Evolutionary conservation across 208 protist species (phyloP).

Genomic region (Trichomonas vaginalis): DNA sequence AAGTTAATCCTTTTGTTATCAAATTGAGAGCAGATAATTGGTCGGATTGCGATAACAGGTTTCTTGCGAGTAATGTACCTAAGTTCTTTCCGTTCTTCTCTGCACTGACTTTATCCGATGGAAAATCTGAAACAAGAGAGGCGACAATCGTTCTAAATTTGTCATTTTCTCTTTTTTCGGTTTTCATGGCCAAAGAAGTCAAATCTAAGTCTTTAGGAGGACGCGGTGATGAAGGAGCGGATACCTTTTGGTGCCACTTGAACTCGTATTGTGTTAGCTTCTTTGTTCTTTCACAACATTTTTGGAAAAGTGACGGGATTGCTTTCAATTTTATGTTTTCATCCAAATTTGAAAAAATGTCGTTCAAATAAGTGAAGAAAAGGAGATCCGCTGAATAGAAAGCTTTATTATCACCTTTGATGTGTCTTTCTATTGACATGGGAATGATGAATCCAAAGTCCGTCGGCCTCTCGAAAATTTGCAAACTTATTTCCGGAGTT

Average conservation of each 20-base stretch:
- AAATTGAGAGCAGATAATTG: neutral
- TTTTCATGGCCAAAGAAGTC: neutral
- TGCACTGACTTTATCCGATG: neutral
- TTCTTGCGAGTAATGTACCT: neutral
- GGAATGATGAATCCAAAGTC: neutral
- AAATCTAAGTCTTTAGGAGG: neutral
- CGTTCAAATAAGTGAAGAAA: neutral
- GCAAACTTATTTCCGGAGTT: neutral
- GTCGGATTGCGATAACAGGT: neutral
- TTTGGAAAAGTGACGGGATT: neutral
- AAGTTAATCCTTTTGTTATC: neutral
- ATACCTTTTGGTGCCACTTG: neutral
- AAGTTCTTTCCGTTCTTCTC: neutral
- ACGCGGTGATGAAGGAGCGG: neutral
- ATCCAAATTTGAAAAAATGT: neutral
- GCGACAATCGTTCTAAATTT: neutral
- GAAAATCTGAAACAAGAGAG: neutral
- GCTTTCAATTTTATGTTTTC: neutral
- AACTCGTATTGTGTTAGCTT: neutral
- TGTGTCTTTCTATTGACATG: neutral
- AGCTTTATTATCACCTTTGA: neutral
- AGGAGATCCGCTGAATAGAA: neutral
- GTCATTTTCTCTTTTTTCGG: neutral
- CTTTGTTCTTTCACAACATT: neutral
- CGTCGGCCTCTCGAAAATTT: neutral